These are phyloP conservation scores for Eucalyptus cloeziana DNA, from an alignment of 345 rosid species.

Conservation along the genomic window DNA sequence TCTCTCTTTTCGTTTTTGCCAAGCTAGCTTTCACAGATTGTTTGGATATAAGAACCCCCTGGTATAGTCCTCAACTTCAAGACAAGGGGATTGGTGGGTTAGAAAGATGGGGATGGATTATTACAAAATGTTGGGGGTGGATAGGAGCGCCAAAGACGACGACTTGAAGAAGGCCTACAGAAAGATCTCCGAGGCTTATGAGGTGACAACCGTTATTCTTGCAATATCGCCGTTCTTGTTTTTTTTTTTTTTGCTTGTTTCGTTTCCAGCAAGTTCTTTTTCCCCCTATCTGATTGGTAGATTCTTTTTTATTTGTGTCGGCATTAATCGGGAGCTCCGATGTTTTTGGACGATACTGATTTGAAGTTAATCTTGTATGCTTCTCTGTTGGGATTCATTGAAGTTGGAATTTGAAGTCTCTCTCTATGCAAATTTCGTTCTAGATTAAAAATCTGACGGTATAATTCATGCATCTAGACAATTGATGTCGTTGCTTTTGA, in stretches of 20 bases:
- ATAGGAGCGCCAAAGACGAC: conserved; percentile 48
- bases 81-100: background rate
- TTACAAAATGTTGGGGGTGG: conserved; percentile 44
- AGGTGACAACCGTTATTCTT: conserved; percentile 9
- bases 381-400: background rate
- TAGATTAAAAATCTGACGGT: background rate
- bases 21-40: background rate
- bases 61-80: background rate
- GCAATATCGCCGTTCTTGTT: background rate
- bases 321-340: background rate
- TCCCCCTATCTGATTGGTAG: background rate
- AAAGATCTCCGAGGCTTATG: conserved; percentile 81
- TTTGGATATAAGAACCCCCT: background rate
- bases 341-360: background rate
- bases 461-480: background rate
- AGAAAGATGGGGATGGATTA: conserved; percentile 41
- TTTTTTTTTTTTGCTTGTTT: background rate
- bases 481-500: background rate
- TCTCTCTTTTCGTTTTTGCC: background rate
- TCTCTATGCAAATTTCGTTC: background rate
- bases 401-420: background rate
- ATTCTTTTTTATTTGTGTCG: background rate
- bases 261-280: background rate
- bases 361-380: background rate
- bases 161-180: conserved; percentile 78